phyloP scores from a whole-genome alignment of 345 rosid genomes.

The Populus nigra region DNA sequence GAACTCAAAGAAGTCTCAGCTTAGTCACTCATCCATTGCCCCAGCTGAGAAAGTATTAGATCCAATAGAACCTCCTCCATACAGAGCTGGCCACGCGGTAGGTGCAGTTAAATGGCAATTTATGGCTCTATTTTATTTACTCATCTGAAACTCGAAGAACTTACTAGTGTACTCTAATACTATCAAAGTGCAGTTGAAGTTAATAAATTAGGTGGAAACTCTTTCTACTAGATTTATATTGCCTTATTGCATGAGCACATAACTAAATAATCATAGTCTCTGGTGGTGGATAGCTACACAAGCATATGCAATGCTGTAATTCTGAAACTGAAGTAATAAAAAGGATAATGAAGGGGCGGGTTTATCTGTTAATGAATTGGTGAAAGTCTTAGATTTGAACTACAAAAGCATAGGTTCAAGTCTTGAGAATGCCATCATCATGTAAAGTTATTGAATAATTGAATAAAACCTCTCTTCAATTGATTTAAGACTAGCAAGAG shows the following conservation, averaged over 20 bases:
- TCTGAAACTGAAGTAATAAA: neutral
- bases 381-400: neutral
- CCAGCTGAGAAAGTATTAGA: constrained; percentile 40
- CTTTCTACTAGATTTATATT: neutral
- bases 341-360: neutral
- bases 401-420: neutral
- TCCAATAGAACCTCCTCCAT: constrained; percentile 60
- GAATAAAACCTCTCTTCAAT: no score
- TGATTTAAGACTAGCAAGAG: neutral
- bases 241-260: neutral
- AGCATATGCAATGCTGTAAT: neutral
- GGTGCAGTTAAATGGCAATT: constrained; percentile 14
- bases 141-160: neutral
- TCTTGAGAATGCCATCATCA: neutral
- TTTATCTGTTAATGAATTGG: neutral
- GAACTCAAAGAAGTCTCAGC: constrained; percentile 41
- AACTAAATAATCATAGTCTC: neutral
- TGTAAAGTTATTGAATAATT: neutral
- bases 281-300: neutral
- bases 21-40: constrained; percentile 21
- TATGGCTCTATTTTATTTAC: neutral
- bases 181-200: neutral
- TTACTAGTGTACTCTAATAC: neutral
- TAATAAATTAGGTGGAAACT: neutral
- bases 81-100: constrained; percentile 70